Percentiles rank a stretch among this genome's conserved stretches.
Evolutionary conservation across 192 early-diverging fungal genomes (phyloP).

Genomic region (Mortierella alpina): DNA sequence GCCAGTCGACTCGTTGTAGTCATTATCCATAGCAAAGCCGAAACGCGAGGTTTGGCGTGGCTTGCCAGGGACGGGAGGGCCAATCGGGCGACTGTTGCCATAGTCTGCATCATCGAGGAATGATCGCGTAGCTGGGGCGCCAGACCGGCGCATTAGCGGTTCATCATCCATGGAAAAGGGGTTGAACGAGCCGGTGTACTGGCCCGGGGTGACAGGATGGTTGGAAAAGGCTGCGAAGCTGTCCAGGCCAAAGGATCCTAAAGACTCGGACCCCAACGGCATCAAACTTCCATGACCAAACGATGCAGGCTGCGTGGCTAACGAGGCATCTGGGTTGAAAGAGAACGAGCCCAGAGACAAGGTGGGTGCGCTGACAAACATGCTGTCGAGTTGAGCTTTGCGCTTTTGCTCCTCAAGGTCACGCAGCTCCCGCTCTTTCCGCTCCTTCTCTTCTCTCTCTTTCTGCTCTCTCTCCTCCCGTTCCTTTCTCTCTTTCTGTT

Average conservation of each 20-base stretch:
- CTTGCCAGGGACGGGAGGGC: conserved; percentile 42
- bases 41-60: conserved; percentile 59
- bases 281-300: neutral
- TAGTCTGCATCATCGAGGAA: conserved; percentile 39
- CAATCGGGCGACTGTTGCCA: conserved; percentile 25
- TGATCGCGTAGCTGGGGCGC: conserved; percentile 18
- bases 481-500: conserved; percentile 12
- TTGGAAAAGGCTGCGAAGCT: conserved; percentile 34
- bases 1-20: conserved; percentile 23
- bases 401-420: conserved; percentile 2
- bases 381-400: conserved; percentile 8
- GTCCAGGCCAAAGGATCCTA: conserved; percentile 23
- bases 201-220: conserved; percentile 34
- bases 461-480: conserved; percentile 16
- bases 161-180: conserved; percentile 58
- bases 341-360: conserved; percentile 46
- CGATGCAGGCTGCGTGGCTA: conserved; percentile 20
- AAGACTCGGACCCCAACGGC: neutral
- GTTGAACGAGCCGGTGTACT: conserved; percentile 61
- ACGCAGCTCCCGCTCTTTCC: neutral
- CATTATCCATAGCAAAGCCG: conserved; percentile 55
- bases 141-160: conserved; percentile 42
- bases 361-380: neutral
- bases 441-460: conserved; percentile 1
- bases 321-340: conserved; percentile 40